phyloP scores from a whole-genome alignment of 495 filamentous ascomycete genomes.

The Pyrenula massariospora region DNA sequence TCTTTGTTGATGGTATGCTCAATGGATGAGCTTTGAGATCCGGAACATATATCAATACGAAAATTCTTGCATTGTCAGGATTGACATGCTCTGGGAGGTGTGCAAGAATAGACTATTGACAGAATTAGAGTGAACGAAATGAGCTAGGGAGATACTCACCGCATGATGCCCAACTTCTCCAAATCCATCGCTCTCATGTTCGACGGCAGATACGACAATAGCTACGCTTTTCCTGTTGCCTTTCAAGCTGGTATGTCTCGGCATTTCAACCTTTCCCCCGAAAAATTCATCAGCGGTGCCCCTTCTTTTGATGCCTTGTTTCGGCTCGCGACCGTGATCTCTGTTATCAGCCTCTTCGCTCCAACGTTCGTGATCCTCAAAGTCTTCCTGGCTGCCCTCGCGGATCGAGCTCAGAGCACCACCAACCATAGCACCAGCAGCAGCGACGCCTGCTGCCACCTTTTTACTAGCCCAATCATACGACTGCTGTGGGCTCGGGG shows the following conservation, averaged over 20 bases:
- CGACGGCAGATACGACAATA: constrained; percentile 67
- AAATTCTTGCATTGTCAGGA: constrained; percentile 55
- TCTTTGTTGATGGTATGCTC: constrained; percentile 28
- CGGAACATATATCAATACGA: constrained; percentile 81
- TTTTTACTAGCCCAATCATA: constrained; percentile 66
- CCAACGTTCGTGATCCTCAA: constrained; percentile 75
- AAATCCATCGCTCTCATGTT: not conserved
- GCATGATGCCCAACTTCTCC: constrained; percentile 48
- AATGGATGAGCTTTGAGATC: constrained; percentile 53
- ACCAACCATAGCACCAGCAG: constrained; percentile 69
- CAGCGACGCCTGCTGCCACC: constrained; percentile 67
- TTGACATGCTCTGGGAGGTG: constrained; percentile 70
- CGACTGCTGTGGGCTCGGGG: constrained; percentile 81
- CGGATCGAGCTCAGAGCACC: constrained; percentile 72
- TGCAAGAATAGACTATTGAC: constrained; percentile 67
- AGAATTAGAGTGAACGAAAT: constrained; percentile 8
- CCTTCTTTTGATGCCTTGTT: constrained; percentile 17
- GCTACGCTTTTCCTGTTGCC: constrained; percentile 61
- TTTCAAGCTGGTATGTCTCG: not conserved
- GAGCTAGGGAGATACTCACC: constrained; percentile 36
- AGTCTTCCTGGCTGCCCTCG: constrained; percentile 70
- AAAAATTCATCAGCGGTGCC: constrained; percentile 9
- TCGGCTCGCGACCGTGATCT: constrained; percentile 16
- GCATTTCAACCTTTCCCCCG: constrained; percentile 8
- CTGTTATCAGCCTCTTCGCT: constrained; percentile 60